A percentile compares a stretch with the other conserved stretches of the same genome.
phyloP scores from a whole-genome alignment of 345 rosid species.

The Alliaria petiolata region DNA sequence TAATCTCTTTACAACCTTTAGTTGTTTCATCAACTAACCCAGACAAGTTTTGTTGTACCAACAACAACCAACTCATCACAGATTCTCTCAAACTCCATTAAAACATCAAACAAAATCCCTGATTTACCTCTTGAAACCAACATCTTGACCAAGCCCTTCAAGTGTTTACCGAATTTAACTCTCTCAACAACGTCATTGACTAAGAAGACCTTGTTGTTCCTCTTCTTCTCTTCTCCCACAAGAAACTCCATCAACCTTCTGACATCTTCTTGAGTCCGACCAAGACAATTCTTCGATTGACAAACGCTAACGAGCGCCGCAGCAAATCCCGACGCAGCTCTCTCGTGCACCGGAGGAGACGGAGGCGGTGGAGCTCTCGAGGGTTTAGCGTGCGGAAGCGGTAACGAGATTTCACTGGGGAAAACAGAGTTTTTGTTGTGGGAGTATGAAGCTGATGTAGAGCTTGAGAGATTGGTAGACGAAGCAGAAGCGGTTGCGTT shows the following conservation, averaged over 20 bases:
- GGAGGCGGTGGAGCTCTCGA: conserved; percentile 5
- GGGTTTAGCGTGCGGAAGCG: conserved; percentile 1
- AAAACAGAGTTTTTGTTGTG: conserved; percentile 5
- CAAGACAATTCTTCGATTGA: conserved; percentile 45
- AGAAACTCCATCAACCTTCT: conserved; percentile 38
- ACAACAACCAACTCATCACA: conserved; percentile 39
- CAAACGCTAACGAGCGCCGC: conserved; percentile 68
- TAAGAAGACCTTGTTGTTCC: conserved; percentile 21
- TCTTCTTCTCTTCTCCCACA: conserved; percentile 40
- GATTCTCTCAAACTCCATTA: conserved; percentile 63
- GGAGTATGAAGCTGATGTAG: conserved; percentile 20
- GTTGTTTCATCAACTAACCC: too few relatives aligned
- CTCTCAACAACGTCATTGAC: conserved; percentile 38
- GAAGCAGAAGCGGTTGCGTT: conserved; percentile 33
- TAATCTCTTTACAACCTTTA: neutral
- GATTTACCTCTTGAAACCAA: conserved; percentile 44
- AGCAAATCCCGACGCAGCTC: conserved; percentile 64
- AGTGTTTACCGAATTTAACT: conserved; percentile 40
- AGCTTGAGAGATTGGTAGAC: conserved; percentile 16
- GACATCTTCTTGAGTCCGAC: conserved; percentile 43
- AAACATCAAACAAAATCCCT: conserved; percentile 45
- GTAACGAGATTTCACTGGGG: conserved; percentile 7
- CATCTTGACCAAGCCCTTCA: conserved; percentile 52
- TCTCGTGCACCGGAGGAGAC: conserved; percentile 33
- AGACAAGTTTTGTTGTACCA: conserved; percentile 26